phyloP scores from a whole-genome alignment of 108 stramenopile genomes.

The Skeletonema tropicum region DNA sequence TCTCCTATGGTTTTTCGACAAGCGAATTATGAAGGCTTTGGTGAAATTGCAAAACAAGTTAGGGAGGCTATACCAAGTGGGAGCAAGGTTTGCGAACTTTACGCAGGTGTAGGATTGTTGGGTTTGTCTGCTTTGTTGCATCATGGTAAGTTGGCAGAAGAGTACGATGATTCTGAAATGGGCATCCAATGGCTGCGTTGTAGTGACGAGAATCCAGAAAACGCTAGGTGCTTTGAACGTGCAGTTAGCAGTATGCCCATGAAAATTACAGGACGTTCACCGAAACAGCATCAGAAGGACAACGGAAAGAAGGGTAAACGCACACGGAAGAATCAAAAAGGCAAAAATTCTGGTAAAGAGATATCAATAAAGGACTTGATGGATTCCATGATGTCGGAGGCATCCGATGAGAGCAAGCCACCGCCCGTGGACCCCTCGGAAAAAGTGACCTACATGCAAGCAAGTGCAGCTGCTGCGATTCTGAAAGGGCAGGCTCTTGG shows the following conservation, averaged over 20 bases:
- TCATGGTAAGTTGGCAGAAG: constrained; percentile 51
- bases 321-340: not conserved
- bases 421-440: constrained; percentile 29
- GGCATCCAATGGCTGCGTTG: constrained; percentile 82
- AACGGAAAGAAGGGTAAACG: constrained; percentile 21
- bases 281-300: constrained; percentile 22
- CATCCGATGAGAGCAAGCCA: constrained; percentile 16
- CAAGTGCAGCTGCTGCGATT: constrained; percentile 82
- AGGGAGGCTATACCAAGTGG: constrained; percentile 66
- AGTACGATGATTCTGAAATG: constrained; percentile 8
- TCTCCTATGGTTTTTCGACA: constrained; percentile 94
- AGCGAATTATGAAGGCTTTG: constrained; percentile 93
- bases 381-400: constrained; percentile 29
- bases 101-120: constrained; percentile 94
- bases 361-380: constrained; percentile 48
- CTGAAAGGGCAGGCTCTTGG: constrained; percentile 84
- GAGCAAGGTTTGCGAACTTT: constrained; percentile 88
- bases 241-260: constrained; percentile 58
- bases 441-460: constrained; percentile 65
- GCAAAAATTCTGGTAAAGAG: constrained; percentile 16
- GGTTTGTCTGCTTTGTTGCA: constrained; percentile 84
- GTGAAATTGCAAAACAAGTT: constrained; percentile 80
- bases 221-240: constrained; percentile 80
- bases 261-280: constrained; percentile 40
- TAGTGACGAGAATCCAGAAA: constrained; percentile 94